These are phyloP conservation scores for Sphagnum magellanicum DNA, from an alignment of 228 moss, liverwort and hornwort species.

Conservation along the genomic window DNA sequence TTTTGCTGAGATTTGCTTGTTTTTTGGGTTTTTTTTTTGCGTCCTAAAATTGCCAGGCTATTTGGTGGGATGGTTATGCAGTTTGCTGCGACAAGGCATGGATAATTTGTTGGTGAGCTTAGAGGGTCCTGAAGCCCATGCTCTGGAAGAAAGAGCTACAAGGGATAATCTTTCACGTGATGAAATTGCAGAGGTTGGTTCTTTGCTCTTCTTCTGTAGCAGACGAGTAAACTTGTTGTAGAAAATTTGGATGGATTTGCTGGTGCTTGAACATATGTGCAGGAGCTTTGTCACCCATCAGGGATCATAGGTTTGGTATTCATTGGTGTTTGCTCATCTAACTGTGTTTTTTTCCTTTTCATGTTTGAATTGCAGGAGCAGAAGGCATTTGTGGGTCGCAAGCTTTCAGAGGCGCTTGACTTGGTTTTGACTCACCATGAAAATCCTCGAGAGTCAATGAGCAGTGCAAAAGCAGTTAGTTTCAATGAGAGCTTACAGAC, in stretches of 20 bases:
- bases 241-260: background rate
- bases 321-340: background rate
- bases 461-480: conserved; percentile 21
- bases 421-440: conserved; percentile 27
- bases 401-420: conserved; percentile 53
- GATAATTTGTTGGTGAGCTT: conserved; percentile 70
- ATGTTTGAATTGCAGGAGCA: conserved; percentile 35
- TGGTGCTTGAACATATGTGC: background rate
- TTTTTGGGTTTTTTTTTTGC: background rate
- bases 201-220: background rate
- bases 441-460: conserved; percentile 34
- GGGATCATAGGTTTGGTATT: background rate
- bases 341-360: background rate
- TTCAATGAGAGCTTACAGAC: conserved; percentile 29
- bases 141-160: conserved; percentile 63
- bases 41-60: background rate
- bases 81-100: conserved; percentile 86
- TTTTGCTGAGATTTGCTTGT: background rate
- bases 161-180: conserved; percentile 48
- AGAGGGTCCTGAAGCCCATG: conserved; percentile 66
- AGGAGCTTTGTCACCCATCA: background rate
- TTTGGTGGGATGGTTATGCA: conserved; percentile 17
- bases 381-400: conserved; percentile 45
- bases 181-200: conserved; percentile 39
- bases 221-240: background rate